phyloP scores from a whole-genome alignment of 1,139 yeast species.

The Blastobotrys serpentis region DNA sequence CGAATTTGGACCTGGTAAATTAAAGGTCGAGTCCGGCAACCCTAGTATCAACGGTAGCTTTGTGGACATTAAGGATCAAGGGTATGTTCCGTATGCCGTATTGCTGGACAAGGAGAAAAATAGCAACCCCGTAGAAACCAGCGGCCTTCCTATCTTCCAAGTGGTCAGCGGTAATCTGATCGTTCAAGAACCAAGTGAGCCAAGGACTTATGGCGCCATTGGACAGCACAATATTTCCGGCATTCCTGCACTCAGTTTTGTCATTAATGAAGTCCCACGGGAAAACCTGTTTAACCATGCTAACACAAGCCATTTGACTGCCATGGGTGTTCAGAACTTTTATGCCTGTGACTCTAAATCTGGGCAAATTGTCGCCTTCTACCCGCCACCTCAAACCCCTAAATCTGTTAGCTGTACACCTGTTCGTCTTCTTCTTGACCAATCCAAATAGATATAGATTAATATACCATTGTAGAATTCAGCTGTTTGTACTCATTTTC shows the following conservation, averaged over 20 bases:
- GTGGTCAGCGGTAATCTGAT: not conserved
- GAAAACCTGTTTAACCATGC: slow-evolving; percentile 6
- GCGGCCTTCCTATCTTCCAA: slow-evolving; percentile 2
- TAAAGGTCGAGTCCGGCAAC: slow-evolving; percentile 11
- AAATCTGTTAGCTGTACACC: not conserved
- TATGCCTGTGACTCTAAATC: slow-evolving; percentile 2
- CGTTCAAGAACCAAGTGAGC: not conserved
- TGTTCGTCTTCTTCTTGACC: not conserved
- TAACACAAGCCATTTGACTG: not conserved
- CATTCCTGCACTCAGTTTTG: slow-evolving; percentile 7
- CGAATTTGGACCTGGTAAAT: slow-evolving; percentile 3
- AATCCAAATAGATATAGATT: not conserved
- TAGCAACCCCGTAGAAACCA: not conserved
- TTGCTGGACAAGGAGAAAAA: not conserved
- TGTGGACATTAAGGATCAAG: not conserved
- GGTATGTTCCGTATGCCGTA: slow-evolving; percentile 1
- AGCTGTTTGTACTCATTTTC: not conserved
- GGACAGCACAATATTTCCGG: slow-evolving; percentile 10
- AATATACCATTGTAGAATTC: not conserved
- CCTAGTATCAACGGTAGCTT: slow-evolving; percentile 3
- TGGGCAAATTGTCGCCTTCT: slow-evolving; percentile 7
- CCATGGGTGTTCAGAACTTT: slow-evolving; percentile 10
- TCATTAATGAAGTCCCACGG: not conserved
- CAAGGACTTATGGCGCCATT: slow-evolving; percentile 5
- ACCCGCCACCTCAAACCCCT: not conserved